These are phyloP conservation scores for Blastosporella zonata DNA, from an alignment of 1,284 basidiomycete genomes.

Conservation along the genomic window DNA sequence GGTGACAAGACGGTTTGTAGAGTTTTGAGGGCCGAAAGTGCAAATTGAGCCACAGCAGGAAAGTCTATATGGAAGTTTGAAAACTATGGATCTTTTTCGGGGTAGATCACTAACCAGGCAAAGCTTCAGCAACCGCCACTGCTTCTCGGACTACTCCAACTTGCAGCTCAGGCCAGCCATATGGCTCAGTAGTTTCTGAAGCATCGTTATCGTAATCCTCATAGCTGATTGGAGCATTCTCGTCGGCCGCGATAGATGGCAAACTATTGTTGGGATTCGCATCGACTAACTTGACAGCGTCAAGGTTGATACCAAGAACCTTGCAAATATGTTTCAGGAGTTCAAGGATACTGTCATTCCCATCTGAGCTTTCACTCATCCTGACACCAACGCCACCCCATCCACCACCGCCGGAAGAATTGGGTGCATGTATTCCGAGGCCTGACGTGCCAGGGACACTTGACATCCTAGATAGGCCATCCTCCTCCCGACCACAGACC, in stretches of 20 bases:
- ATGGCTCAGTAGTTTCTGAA: conserved; percentile 46
- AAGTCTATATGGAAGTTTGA: conserved; percentile 50
- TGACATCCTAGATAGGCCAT: conserved; percentile 40
- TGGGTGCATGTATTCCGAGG: conserved; percentile 42
- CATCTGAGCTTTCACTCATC: conserved; percentile 68
- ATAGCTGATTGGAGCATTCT: conserved; percentile 7
- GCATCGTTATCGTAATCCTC: conserved; percentile 36
- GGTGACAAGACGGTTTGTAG: conserved; percentile 65
- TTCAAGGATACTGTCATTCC: conserved; percentile 75
- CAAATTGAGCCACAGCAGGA: conserved; percentile 72
- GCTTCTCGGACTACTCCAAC: conserved; percentile 89
- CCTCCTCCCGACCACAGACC: conserved; percentile 74
- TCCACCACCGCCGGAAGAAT: conserved; percentile 27
- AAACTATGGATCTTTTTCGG: conserved; percentile 1
- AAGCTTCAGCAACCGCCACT: conserved; percentile 83
- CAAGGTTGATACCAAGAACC: conserved; percentile 77
- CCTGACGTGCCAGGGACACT: conserved; percentile 44
- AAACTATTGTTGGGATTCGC: conserved; percentile 23
- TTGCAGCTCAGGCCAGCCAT: conserved; percentile 94
- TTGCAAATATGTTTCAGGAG: conserved; percentile 73
- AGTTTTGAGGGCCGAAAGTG: conserved; percentile 72
- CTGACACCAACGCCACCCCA: conserved; percentile 64
- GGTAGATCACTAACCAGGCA: conserved; percentile 68
- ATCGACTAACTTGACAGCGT: conserved; percentile 54
- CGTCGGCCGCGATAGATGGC: conserved; percentile 17